Base-by-base conservation (phyloP, 768 basidiomycete genomes). In the Leccinellum albellum region DNA sequence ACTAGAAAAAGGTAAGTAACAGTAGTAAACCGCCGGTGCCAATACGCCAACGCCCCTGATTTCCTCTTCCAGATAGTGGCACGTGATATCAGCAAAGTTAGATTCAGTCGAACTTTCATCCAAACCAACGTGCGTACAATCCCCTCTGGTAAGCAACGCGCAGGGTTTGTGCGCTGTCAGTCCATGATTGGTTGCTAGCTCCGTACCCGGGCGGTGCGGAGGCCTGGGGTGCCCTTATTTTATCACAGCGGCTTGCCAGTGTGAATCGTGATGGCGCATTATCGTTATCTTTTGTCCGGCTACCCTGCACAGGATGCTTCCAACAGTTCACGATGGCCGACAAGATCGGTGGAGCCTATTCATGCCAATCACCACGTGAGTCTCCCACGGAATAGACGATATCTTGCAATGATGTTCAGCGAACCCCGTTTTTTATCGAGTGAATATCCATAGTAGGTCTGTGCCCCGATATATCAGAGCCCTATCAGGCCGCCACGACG, bases 21-120 rank as follows among this genome's bases (percentile, higher is more conserved):
- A n/a, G n/a, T n/a, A 24, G 48, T 9, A 29, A 28, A 28, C 6
- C 28, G 6, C 28, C 7, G 28, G 28, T 28, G 28, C 28, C 28
- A 28, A 4, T 28, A 28, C 45, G 20, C 15, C n/a, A 31, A 23
- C 29, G 8, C 40, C 20, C 40, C 40, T 42, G 21, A 45, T 52
- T 51, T 50, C 55, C 31, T 17, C 13, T 45, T 53, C 4, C 4
- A 3, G 12, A 24, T 21, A 12, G 5, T 20, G 28, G 4, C 62
- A 65, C 63, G 63, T 62, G 63, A 61, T n/a, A 32, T 8, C 7
- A 24, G 26, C 20, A 20, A 20, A 29, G 50, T n/a, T 13, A 26
- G 21, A 20, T 15, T 21, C 14, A 7, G n/a, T n/a, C n/a, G n/a
- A n/a, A 17, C 8, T 28, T 57, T 35, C 37, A 6, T 32, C n/a